Evolutionary conservation across 495 filamentous ascomycete genomes (phyloP).

Genomic region (Chlorociboria aeruginascens): DNA sequence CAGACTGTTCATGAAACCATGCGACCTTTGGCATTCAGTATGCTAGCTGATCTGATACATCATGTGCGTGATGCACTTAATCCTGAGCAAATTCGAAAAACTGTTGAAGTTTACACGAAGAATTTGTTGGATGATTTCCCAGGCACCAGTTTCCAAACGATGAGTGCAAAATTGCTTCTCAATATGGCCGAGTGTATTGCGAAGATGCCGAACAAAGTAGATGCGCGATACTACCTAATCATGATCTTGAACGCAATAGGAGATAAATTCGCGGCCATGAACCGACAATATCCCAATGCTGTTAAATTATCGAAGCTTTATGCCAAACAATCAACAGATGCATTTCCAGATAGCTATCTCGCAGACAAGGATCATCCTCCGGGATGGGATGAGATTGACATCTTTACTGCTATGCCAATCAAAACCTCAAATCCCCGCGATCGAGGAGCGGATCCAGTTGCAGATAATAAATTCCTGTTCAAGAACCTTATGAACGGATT

Average conservation of each 20-base stretch:
- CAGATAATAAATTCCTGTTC: conserved; percentile 96
- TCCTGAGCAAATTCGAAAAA: conserved; percentile 82
- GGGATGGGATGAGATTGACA: conserved; percentile 96
- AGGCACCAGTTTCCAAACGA: conserved; percentile 97
- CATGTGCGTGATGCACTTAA: conserved; percentile 80
- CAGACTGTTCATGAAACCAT: conserved; percentile 94
- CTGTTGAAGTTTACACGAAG: conserved; percentile 92
- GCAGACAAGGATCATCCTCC: conserved; percentile 69
- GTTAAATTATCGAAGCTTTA: conserved; percentile 79
- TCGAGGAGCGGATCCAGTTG: conserved; percentile 81
- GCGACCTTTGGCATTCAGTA: conserved; percentile 92
- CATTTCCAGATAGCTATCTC: conserved; percentile 63
- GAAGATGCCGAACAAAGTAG: conserved; percentile 75
- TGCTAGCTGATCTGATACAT: conserved; percentile 96
- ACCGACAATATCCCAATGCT: conserved; percentile 85
- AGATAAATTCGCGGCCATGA: conserved; percentile 98
- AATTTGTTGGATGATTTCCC: conserved; percentile 94
- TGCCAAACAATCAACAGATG: conserved; percentile 48
- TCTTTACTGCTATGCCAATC: conserved; percentile 91
- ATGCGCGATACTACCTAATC: conserved; percentile 89
- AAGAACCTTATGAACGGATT: conserved; percentile 96
- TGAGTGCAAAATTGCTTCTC: conserved; percentile 93
- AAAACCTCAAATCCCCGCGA: conserved; percentile 90
- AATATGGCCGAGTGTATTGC: conserved; percentile 98
- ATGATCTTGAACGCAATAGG: conserved; percentile 97